These are phyloP conservation scores for Flueggea neowawraea DNA, from an alignment of 441 rosid genomes.

Conservation along the genomic window DNA sequence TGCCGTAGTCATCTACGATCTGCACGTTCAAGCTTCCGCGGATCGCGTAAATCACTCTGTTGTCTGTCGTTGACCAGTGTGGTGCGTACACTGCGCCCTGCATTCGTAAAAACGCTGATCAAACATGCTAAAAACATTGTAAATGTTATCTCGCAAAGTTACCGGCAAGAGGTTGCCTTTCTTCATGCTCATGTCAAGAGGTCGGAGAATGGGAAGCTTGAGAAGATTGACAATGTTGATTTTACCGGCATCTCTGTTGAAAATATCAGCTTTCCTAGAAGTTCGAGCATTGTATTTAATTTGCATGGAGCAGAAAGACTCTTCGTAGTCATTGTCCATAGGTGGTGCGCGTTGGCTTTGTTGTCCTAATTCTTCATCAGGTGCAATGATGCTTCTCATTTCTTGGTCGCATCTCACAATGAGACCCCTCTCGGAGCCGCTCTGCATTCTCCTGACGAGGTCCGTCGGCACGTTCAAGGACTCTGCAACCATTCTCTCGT, in stretches of 20 bases:
- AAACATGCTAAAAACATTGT: background rate
- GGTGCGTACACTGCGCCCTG: slow-evolving; percentile 35
- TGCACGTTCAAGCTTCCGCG: slow-evolving; percentile 22
- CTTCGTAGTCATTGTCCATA: slow-evolving; percentile 21
- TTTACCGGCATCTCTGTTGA: slow-evolving; percentile 26
- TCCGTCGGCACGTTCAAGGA: slow-evolving; percentile 21
- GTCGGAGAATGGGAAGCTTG: slow-evolving; percentile 31
- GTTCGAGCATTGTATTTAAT: slow-evolving; percentile 21
- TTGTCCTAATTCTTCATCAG: slow-evolving; percentile 9
- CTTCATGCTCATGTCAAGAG: slow-evolving; percentile 30
- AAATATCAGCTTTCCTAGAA: slow-evolving; percentile 21
- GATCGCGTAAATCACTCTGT: slow-evolving; percentile 23
- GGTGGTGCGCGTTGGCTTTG: background rate
- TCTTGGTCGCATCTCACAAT: slow-evolving; percentile 23
- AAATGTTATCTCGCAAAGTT: background rate
- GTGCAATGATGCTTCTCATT: background rate
- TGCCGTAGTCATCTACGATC: slow-evolving; percentile 25
- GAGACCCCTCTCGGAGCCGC: slow-evolving; percentile 13
- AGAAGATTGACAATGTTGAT: slow-evolving; percentile 23
- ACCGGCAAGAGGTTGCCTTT: slow-evolving; percentile 27
- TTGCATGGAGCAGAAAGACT: slow-evolving; percentile 28
- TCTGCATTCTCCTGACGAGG: slow-evolving; percentile 19
- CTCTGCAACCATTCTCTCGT: slow-evolving; percentile 25
- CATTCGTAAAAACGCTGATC: background rate
- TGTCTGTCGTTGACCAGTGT: slow-evolving; percentile 34